These are phyloP conservation scores for Solanum stenotomum DNA, from an alignment of 257 asterid genomes.

Conservation along the genomic window DNA sequence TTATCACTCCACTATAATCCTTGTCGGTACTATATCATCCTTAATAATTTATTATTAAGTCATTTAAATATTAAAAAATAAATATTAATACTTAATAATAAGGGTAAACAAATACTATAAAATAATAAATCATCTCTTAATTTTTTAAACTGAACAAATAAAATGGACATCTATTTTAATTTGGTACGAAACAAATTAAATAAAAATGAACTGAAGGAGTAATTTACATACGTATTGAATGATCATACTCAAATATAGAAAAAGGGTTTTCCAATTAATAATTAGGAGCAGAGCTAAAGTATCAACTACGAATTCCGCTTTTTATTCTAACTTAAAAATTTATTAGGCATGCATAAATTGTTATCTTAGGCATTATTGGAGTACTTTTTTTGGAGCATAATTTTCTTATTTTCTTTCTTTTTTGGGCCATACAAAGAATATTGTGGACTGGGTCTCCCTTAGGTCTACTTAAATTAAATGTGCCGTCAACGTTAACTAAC, in stretches of 20 bases:
- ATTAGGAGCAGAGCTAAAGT: neutral
- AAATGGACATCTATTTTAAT: neutral
- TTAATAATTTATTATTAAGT: neutral
- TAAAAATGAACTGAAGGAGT: neutral
- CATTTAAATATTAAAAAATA: neutral
- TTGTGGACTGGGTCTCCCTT: neutral
- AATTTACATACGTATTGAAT: neutral
- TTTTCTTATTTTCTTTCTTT: neutral
- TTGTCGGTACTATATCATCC: neutral
- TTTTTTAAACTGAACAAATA: neutral
- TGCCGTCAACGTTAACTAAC: neutral
- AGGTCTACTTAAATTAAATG: neutral
- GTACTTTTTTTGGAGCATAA: neutral
- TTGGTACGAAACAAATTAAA: no score
- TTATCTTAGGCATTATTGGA: neutral
- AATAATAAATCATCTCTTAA: neutral
- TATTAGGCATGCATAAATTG: neutral
- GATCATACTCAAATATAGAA: neutral
- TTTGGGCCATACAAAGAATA: neutral
- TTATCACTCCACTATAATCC: neutral
- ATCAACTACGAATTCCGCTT: neutral
- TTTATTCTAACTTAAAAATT: neutral
- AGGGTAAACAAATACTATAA: neutral
- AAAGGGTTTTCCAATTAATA: neutral
- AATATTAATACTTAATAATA: neutral